Conservation (phyloP, 2,329 filamentous ascomycete genomes). For the Sporothrix humicola region DNA sequence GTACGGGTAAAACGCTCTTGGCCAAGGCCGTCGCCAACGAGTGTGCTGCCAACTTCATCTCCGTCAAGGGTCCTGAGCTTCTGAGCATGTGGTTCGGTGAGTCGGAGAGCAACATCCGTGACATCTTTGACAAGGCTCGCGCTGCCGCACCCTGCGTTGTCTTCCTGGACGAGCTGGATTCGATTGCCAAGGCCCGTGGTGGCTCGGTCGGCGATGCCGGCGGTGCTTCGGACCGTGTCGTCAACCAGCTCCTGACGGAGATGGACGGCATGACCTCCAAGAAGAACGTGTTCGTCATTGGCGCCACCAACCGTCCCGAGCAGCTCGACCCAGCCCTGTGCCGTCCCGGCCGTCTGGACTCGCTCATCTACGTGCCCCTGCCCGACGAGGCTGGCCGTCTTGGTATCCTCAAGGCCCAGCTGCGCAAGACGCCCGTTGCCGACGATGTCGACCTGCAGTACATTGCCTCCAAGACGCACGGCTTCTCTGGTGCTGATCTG, state of each 20-base stretch:
- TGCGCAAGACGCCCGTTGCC: conserved; percentile 95
- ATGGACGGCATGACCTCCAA: conserved; percentile 99
- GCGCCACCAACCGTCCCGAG: conserved; percentile 97
- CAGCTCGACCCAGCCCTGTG: conserved; percentile 97
- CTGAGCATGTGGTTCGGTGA: conserved; percentile 99
- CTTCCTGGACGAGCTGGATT: conserved; percentile 98
- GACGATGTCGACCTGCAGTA: conserved; percentile 84
- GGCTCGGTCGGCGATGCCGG: conserved; percentile 95
- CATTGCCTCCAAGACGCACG: conserved; percentile 96
- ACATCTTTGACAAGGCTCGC: conserved; percentile 99
- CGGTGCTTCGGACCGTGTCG: conserved; percentile 97
- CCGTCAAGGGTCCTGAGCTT: conserved; percentile 96
- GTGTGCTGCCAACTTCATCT: conserved; percentile 99
- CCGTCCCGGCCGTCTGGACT: conserved; percentile 98
- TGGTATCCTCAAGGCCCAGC: conserved; percentile 90
- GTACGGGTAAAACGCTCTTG: conserved; percentile 99
- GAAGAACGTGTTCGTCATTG: conserved; percentile 99
- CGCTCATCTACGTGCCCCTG: conserved; percentile 95
- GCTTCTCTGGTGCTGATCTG: conserved; percentile 99
- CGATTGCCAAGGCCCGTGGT: conserved; percentile 98
- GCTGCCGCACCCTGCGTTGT: conserved; percentile 97
- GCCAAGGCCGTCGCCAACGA: conserved; percentile 99
- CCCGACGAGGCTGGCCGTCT: conserved; percentile 90
- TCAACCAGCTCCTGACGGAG: conserved; percentile 98
- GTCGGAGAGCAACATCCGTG: conserved; percentile 99